Percentiles rank a stretch among this genome's conserved stretches.
Evolutionary conservation across 73 alveolate species (phyloP).

Genomic region (Paramecium biaurelia): DNA sequence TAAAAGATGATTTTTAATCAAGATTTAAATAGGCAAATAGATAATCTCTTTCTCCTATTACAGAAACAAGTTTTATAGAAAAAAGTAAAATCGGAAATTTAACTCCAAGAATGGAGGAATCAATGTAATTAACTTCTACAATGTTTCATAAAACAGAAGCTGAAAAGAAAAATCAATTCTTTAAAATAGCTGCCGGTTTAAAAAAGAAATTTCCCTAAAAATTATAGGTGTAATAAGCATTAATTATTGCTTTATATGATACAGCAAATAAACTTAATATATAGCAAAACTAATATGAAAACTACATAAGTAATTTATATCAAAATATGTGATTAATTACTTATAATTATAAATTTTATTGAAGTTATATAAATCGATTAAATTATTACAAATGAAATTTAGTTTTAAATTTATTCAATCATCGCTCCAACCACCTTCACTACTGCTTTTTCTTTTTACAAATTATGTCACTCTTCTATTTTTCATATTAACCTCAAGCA

Average conservation of each 20-base stretch:
- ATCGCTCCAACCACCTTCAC: background rate
- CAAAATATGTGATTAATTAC: background rate
- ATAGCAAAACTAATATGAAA: background rate
- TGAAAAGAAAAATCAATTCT: background rate
- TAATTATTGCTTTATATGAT: constrained; percentile 14
- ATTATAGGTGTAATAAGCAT: background rate
- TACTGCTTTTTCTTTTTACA: background rate
- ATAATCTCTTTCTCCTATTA: background rate
- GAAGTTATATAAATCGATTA: background rate
- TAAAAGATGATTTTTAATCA: background rate
- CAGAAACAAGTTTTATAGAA: background rate
- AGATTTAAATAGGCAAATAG: background rate
- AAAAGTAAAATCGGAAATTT: background rate
- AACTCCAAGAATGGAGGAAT: constrained; percentile 40
- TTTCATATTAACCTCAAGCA: background rate
- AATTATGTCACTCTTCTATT: background rate
- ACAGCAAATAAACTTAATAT: background rate
- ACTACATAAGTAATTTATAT: background rate
- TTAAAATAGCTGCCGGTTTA: background rate
- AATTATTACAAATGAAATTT: background rate
- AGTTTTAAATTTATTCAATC: background rate
- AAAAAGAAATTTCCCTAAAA: background rate
- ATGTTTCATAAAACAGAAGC: constrained; percentile 6
- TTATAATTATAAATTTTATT: background rate
- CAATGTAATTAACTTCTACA: background rate